Conservation (phyloP, 495 filamentous ascomycete species). For the Talaromyces stipitatus region DNA sequence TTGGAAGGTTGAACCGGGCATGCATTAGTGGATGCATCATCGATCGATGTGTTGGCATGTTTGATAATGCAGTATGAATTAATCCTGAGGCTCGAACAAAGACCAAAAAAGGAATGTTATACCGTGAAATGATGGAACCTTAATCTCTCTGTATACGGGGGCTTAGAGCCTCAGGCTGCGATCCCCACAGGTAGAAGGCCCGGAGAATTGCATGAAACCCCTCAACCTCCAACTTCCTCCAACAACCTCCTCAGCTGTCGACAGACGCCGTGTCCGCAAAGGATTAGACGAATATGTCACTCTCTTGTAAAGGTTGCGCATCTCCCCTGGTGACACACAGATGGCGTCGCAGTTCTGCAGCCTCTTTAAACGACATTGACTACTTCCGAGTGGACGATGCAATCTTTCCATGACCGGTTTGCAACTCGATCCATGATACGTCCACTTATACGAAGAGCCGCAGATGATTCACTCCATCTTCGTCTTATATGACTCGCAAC, state of each 20-base stretch:
- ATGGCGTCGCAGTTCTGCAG: neutral
- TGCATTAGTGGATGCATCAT: neutral
- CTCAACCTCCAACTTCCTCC: too few relatives aligned
- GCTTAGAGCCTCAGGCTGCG: too few relatives aligned
- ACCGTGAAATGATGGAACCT: neutral
- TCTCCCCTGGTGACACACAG: neutral
- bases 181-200: too few relatives aligned
- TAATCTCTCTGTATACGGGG: too few relatives aligned
- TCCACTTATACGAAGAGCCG: neutral
- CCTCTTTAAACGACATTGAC: neutral
- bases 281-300: neutral
- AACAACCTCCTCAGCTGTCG: too few relatives aligned
- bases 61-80: neutral
- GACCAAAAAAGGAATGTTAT: neutral
- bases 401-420: neutral
- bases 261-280: neutral
- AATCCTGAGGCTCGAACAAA: neutral
- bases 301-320: neutral
- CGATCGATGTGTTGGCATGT: neutral
- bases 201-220: too few relatives aligned
- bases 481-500: neutral
- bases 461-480: neutral
- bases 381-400: neutral
- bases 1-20: neutral
- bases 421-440: neutral